A percentile compares a stretch with the other conserved stretches of the same genome.
phyloP scores from a whole-genome alignment of 495 filamentous ascomycete species.

The Corynascus novoguineensis region DNA sequence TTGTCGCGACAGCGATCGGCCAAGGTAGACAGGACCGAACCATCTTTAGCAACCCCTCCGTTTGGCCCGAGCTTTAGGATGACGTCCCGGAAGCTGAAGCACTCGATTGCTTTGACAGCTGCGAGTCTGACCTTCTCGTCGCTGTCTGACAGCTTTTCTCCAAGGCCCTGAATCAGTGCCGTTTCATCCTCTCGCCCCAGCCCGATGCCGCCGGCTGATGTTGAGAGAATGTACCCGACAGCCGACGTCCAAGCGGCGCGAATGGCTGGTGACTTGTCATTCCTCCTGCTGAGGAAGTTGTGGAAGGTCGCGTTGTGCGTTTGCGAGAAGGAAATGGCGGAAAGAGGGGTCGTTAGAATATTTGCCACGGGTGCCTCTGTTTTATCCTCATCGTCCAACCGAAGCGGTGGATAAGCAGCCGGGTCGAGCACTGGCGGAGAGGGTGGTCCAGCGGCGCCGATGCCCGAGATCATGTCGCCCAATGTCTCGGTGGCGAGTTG shows the following conservation, averaged over 20 bases:
- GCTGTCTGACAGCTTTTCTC: constrained; percentile 73
- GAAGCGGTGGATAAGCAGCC: constrained; percentile 69
- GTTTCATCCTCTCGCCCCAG: constrained; percentile 71
- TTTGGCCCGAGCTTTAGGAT: constrained; percentile 70
- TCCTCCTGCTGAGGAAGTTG: constrained; percentile 71
- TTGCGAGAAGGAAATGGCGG: constrained; percentile 77
- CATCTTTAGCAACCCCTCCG: constrained; percentile 63
- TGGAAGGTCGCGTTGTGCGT: constrained; percentile 71
- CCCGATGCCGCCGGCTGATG: constrained; percentile 81
- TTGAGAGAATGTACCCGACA: constrained; percentile 72
- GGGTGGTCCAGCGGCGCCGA: constrained; percentile 82
- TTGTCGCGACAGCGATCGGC: constrained; percentile 86
- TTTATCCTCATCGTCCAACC: constrained; percentile 54
- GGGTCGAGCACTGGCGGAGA: constrained; percentile 68
- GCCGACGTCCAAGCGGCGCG: constrained; percentile 79
- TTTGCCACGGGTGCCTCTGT: constrained; percentile 43
- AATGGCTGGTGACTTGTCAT: constrained; percentile 77
- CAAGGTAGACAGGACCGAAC: constrained; percentile 69
- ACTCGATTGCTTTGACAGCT: constrained; percentile 73
- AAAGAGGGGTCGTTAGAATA: constrained; percentile 69
- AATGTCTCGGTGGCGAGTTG: constrained; percentile 86
- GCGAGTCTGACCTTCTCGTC: constrained; percentile 89
- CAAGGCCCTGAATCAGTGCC: constrained; percentile 63
- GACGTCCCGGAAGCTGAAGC: constrained; percentile 70
- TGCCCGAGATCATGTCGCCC: constrained; percentile 87